Evolutionary conservation across 768 basidiomycete species (phyloP).

Genomic region (Royoungia palumana): DNA sequence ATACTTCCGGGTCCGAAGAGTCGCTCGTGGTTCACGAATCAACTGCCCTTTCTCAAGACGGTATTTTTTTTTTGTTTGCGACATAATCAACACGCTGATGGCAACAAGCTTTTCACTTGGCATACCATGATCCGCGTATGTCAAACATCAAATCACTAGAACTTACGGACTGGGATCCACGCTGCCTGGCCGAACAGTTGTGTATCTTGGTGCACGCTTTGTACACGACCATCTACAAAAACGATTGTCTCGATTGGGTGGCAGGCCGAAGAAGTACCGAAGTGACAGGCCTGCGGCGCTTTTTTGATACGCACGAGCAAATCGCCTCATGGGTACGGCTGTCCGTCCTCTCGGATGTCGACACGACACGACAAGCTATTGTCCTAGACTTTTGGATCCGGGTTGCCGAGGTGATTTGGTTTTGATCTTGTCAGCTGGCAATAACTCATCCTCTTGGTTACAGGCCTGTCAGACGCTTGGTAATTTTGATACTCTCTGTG

Average conservation of each 20-base stretch:
- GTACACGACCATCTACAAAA: conserved; percentile 65
- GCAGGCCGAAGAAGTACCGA: conserved; percentile 35
- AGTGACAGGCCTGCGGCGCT: conserved; percentile 47
- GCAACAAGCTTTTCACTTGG: conserved; percentile 24
- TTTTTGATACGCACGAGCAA: conserved; percentile 59
- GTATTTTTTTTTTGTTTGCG: conserved; percentile 3
- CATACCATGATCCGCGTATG: not conserved
- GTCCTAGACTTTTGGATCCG: conserved; percentile 73
- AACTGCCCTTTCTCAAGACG: not conserved
- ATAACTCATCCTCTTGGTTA: not conserved
- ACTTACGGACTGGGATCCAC: conserved; percentile 54
- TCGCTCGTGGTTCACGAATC: conserved; percentile 14
- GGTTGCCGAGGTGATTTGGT: conserved; percentile 62
- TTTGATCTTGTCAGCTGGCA: not conserved
- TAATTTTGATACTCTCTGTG: conserved; percentile 67
- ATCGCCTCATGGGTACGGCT: conserved; percentile 64
- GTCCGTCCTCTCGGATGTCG: conserved; percentile 53
- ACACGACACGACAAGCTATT: conserved; percentile 51
- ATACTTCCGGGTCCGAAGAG: conserved; percentile 28
- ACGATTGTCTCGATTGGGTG: conserved; percentile 71
- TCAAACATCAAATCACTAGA: not conserved
- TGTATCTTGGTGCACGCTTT: conserved; percentile 68
- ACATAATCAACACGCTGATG: not conserved
- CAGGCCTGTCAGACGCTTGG: conserved; percentile 40
- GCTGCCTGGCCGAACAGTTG: conserved; percentile 76